Conservation (phyloP, 371 early-diverging fungal species). For the Coemansia sp. region DNA sequence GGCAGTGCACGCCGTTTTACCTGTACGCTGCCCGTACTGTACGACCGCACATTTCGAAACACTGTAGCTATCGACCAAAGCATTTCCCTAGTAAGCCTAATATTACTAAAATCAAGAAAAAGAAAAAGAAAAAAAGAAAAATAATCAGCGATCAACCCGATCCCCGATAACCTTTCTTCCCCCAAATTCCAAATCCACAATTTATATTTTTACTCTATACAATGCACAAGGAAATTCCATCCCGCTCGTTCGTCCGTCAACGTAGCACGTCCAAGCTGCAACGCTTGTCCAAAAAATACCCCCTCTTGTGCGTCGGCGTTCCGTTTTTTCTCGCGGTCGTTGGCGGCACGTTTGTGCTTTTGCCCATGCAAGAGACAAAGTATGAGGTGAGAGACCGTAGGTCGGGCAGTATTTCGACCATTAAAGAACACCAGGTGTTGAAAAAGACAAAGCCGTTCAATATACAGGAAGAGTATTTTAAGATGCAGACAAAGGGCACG, state of each 20-base stretch:
- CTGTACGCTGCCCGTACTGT: constrained; percentile 11
- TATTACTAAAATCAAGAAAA: too few species aligned
- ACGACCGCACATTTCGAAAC: background rate
- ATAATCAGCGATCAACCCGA: too few species aligned
- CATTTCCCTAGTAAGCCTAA: background rate
- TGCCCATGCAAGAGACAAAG: constrained; percentile 47
- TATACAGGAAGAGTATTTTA: constrained; percentile 48
- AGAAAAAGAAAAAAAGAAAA: too few species aligned
- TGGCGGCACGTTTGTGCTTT: constrained; percentile 43
- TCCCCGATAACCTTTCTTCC: too few species aligned
- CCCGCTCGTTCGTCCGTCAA: background rate
- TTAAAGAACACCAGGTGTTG: constrained; percentile 13
- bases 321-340: constrained; percentile 44
- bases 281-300: constrained; percentile 38
- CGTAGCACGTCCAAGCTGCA: constrained; percentile 18
- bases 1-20: constrained; percentile 45
- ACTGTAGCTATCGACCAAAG: background rate
- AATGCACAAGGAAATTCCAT: constrained; percentile 16
- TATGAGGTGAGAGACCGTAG: constrained; percentile 43
- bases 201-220: background rate
- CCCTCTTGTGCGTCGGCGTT: constrained; percentile 47
- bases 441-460: constrained; percentile 34
- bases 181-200: background rate
- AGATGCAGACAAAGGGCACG: constrained; percentile 38
- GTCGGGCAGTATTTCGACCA: constrained; percentile 4